Evolutionary conservation across 2,329 filamentous ascomycete species (phyloP).

Genomic region (Teratosphaeria zuluensis): DNA sequence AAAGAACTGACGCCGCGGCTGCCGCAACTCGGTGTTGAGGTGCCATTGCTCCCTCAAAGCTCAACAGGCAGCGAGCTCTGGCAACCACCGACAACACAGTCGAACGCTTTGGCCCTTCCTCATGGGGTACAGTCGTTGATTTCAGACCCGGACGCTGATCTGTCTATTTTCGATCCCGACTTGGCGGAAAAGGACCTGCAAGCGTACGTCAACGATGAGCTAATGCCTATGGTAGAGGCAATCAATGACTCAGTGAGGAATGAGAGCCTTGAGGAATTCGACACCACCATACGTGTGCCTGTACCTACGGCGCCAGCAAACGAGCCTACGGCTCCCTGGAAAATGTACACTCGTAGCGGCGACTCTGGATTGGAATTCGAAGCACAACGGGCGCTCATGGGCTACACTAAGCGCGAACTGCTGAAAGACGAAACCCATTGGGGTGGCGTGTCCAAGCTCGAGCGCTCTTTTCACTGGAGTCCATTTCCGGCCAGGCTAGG

Average conservation of each 20-base stretch:
- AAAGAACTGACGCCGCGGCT: slow-evolving; percentile 25
- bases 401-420: slow-evolving; percentile 10
- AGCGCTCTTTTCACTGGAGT: slow-evolving; percentile 36
- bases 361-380: slow-evolving; percentile 13
- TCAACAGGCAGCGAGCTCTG: background rate
- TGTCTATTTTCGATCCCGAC: slow-evolving; percentile 7
- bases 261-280: slow-evolving; percentile 38
- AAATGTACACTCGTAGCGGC: slow-evolving; percentile 17
- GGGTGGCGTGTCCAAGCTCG: slow-evolving; percentile 31
- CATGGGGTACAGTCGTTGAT: slow-evolving; percentile 21
- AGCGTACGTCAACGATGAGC: slow-evolving; percentile 24
- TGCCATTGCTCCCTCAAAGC: slow-evolving; percentile 33
- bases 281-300: slow-evolving; percentile 39
- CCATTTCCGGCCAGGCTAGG: slow-evolving; percentile 37
- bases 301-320: slow-evolving; percentile 38
- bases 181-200: slow-evolving; percentile 23
- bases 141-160: slow-evolving; percentile 8
- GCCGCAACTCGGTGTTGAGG: slow-evolving; percentile 34
- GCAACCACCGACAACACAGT: background rate
- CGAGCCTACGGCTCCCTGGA: slow-evolving; percentile 39
- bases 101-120: background rate
- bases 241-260: slow-evolving; percentile 28
- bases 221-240: slow-evolving; percentile 29
- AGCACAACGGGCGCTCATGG: slow-evolving; percentile 24
- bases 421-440: slow-evolving; percentile 26